phyloP scores from a whole-genome alignment of 495 filamentous ascomycete genomes.

The Neurospora sp. region DNA sequence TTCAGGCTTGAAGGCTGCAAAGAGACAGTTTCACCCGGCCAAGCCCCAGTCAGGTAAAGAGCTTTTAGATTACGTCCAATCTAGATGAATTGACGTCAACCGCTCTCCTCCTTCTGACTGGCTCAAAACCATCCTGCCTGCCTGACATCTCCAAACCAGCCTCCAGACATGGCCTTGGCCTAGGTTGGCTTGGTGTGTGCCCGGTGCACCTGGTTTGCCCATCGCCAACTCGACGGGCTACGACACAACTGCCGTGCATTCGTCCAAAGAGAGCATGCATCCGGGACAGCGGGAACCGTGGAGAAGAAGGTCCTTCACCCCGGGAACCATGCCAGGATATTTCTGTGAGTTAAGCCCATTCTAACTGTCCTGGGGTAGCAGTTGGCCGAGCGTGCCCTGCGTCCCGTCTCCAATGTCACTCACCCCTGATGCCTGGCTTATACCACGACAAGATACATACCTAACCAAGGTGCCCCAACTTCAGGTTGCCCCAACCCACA shows the following conservation, averaged over 20 bases:
- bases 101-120: slow-evolving; percentile 11
- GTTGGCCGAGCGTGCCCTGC: neutral
- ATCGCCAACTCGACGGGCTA: slow-evolving; percentile 14
- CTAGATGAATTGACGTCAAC: slow-evolving; percentile 29
- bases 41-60: slow-evolving; percentile 19
- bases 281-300: slow-evolving; percentile 14
- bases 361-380: neutral
- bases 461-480: slow-evolving; percentile 2
- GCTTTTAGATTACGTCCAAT: slow-evolving; percentile 23
- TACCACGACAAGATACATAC: neutral
- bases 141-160: neutral
- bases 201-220: slow-evolving; percentile 17
- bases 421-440: neutral
- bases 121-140: slow-evolving; percentile 9
- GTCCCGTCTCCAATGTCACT: neutral
- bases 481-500: slow-evolving; percentile 8
- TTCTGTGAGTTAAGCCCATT: neutral
- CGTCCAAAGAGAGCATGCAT: slow-evolving; percentile 6
- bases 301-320: slow-evolving; percentile 12
- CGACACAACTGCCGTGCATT: slow-evolving; percentile 23
- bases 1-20: neutral
- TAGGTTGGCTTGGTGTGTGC: slow-evolving; percentile 5
- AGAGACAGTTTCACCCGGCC: slow-evolving; percentile 10
- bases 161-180: slow-evolving; percentile 7
- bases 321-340: neutral